Evolutionary conservation across 371 early-diverging fungal species (phyloP), one percentile per base, ranked within the genome.

Genomic region (Mortierella sp.): DNA sequence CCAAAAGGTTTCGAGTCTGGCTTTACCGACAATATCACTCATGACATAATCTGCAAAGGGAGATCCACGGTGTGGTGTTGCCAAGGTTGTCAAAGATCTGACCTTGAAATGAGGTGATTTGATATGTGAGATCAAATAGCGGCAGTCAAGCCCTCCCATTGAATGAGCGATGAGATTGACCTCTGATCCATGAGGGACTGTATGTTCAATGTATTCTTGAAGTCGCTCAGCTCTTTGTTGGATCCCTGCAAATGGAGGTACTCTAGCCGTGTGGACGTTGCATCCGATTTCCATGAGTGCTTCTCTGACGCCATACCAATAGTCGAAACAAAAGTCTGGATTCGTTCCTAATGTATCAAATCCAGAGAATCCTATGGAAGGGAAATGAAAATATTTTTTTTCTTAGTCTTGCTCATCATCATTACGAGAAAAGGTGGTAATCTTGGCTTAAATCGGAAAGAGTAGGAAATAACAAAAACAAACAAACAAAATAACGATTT

Each of bases 1-100:
- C 83, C 83, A 81, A 32, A 81, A 81, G 14, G 43, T 14, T 20
- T 81, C 83, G 12, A 76, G 57, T 1, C 76, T 35, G 45, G 24
- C 40, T 20, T 47, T 49, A 11, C 83, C 83, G 0, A 81, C 73
- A 35, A 81, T 66, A 45, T 81, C 83, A 5, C 70, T 62, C 63
- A 72, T 69, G 32, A 96, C 84, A 62, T 91, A 87, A 72, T 96
- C 96, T 91, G 96, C 96, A 81, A 97, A 93, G 4, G 94, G 88
- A 35, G 93, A 92, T 14, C 97, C 97, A 22, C 93, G 93, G 78
- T 97, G 97, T 30, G 97, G 97, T 11, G 97, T 96, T 10, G 91
- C 93, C 5, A 97, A 84, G 0, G 97, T 96, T 0, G 97, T 96
- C 51, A 97, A 84, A 2, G 95, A 93, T 37, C 77, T 86, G 20